These are phyloP conservation scores for Lotus japonicus DNA, from an alignment of 306 rosid species.

Conservation along the genomic window DNA sequence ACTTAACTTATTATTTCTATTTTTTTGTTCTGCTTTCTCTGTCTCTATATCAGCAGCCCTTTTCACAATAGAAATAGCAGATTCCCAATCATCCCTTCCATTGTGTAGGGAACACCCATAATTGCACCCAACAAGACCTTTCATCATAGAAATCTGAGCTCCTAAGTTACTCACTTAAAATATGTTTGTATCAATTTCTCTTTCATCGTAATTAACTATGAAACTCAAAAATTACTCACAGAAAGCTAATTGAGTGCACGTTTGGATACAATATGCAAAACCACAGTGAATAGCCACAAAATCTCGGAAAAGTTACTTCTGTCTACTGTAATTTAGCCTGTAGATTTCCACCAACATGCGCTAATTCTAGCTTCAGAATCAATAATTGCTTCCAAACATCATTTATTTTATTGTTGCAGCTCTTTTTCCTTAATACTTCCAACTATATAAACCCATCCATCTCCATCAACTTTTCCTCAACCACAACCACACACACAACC, in stretches of 20 bases:
- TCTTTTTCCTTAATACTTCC: slow-evolving; percentile 15
- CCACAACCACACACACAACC: background rate
- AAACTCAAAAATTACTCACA: no score
- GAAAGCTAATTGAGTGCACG: no score
- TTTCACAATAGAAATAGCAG: slow-evolving; percentile 46
- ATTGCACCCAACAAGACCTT: slow-evolving; percentile 74
- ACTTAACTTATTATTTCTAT: background rate
- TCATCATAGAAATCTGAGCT: slow-evolving; percentile 46
- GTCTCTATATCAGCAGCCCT: slow-evolving; percentile 14
- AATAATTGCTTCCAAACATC: no score
- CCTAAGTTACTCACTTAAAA: slow-evolving; percentile 21
- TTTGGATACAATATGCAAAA: no score
- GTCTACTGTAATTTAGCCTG: no score
- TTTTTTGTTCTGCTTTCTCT: background rate
- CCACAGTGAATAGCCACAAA: no score
- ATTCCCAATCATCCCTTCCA: slow-evolving; percentile 83
- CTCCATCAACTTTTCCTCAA: slow-evolving; percentile 40
- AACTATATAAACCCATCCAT: slow-evolving; percentile 41
- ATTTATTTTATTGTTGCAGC: background rate
- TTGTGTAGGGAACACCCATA: slow-evolving; percentile 61
- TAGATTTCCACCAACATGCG: no score
- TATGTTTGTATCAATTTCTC: background rate
- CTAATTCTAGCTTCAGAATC: no score
- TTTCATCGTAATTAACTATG: no score
- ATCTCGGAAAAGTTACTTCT: no score